Evolutionary conservation across 2,329 filamentous ascomycete genomes (phyloP).

Genomic region (Passalora sequoiae): DNA sequence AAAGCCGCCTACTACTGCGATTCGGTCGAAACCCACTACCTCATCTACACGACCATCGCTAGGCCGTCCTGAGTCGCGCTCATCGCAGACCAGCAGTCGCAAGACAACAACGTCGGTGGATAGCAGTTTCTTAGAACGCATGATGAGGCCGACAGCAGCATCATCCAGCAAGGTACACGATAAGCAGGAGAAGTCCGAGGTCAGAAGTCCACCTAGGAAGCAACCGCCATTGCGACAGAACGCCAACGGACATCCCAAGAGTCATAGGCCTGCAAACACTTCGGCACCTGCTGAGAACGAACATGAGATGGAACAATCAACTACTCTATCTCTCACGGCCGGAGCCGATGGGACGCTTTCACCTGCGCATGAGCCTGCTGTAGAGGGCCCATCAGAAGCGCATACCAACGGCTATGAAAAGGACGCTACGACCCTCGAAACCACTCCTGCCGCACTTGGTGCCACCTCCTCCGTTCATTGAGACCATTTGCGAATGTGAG

Average conservation of each 20-base stretch:
- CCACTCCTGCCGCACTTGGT: conserved; percentile 3
- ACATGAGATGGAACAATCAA: no score
- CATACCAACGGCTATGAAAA: conserved; percentile 8
- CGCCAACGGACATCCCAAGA: conserved; percentile 15
- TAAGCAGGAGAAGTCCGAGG: conserved; percentile 55
- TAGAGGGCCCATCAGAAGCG: background rate
- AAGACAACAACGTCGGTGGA: conserved; percentile 54
- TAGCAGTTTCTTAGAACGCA: conserved; percentile 69
- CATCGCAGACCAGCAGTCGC: conserved; percentile 34
- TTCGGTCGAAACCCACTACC: conserved; percentile 28
- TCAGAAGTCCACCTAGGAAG: conserved; percentile 35
- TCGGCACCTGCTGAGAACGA: conserved; percentile 6
- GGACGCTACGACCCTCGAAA: conserved; percentile 2
- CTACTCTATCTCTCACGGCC: no score
- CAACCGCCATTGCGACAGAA: conserved; percentile 13
- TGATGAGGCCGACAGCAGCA: conserved; percentile 71
- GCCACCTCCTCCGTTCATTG: no score
- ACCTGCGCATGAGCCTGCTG: no score
- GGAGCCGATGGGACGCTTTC: background rate
- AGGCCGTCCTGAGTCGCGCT: conserved; percentile 45
- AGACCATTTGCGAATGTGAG: no score
- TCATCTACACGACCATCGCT: conserved; percentile 34
- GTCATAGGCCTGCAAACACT: conserved; percentile 5
- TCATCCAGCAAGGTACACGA: conserved; percentile 66
- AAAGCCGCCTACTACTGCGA: conserved; percentile 28